These are phyloP conservation scores for Penicillium sp. DNA, from an alignment of 2,329 filamentous ascomycete genomes.

Conservation along the genomic window DNA sequence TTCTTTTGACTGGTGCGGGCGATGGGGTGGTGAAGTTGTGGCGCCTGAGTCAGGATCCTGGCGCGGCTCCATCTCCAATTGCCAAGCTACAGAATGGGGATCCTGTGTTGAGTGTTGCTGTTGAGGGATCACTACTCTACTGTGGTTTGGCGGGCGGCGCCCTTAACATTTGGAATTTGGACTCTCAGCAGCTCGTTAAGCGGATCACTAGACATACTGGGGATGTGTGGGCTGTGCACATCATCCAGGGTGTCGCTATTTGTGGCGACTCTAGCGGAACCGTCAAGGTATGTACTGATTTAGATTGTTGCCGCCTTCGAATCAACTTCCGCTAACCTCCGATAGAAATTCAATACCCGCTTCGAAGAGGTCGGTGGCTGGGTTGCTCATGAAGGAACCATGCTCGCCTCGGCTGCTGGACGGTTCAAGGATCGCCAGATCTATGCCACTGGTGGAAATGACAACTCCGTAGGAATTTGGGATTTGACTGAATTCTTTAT, in stretches of 20 bases:
- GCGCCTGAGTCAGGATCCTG: constrained; percentile 62
- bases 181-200: constrained; percentile 84
- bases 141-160: constrained; percentile 83
- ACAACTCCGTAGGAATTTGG: constrained; percentile 87
- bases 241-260: constrained; percentile 81
- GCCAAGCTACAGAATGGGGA: constrained; percentile 64
- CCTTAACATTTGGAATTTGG: constrained; percentile 94
- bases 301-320: background rate
- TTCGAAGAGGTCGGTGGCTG: constrained; percentile 77
- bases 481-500: constrained; percentile 62
- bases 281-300: constrained; percentile 63
- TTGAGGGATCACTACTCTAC: constrained; percentile 90
- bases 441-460: constrained; percentile 93
- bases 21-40: constrained; percentile 96
- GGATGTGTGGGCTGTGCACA: constrained; percentile 81
- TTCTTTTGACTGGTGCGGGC: constrained; percentile 85
- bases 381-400: constrained; percentile 81
- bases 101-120: constrained; percentile 70
- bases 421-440: constrained; percentile 69
- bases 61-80: constrained; percentile 66
- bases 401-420: constrained; percentile 78
- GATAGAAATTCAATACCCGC: constrained; percentile 70
- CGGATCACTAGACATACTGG: constrained; percentile 77
- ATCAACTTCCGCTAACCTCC: constrained; percentile 3
- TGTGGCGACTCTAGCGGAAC: constrained; percentile 87